Percentiles rank a stretch among this genome's conserved stretches.
These are phyloP conservation scores for Leptographium lundbergii DNA, from an alignment of 2,329 filamentous ascomycete species.

Conservation along the genomic window DNA sequence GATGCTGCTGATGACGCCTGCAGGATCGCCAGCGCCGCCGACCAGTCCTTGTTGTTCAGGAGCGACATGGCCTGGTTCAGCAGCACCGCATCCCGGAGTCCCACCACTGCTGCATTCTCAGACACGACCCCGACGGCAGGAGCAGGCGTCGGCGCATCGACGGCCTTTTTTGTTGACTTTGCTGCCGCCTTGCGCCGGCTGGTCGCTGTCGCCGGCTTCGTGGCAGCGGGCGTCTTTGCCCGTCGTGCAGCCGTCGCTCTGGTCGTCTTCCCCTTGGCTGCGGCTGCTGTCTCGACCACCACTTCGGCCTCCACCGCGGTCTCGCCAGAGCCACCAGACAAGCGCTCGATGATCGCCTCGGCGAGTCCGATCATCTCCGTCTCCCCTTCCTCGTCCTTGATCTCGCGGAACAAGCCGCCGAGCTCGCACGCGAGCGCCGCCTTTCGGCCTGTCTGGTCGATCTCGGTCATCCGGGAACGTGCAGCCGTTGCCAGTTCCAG, in stretches of 20 bases:
- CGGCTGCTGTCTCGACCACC: neutral
- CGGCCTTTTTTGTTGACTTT: constrained; percentile 14
- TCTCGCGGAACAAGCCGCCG: constrained; percentile 40
- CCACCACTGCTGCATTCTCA: constrained; percentile 15
- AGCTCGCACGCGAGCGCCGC: constrained; percentile 41
- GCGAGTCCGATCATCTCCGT: constrained; percentile 32
- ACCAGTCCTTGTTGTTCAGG: constrained; percentile 41
- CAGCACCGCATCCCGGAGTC: constrained; percentile 25
- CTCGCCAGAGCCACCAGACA: neutral
- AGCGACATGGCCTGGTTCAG: constrained; percentile 31
- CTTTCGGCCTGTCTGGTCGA: constrained; percentile 30
- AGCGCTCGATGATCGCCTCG: constrained; percentile 23
- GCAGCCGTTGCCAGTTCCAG: constrained; percentile 41
- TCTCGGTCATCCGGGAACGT: constrained; percentile 34
- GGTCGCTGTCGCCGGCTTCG: constrained; percentile 8
- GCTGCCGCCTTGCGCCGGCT: constrained; percentile 16
- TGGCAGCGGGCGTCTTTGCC: constrained; percentile 16
- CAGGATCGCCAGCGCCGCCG: constrained; percentile 43
- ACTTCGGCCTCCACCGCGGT: neutral
- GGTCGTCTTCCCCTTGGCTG: neutral
- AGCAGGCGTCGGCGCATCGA: constrained; percentile 2
- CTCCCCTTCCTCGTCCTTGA: constrained; percentile 31
- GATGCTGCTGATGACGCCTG: constrained; percentile 16
- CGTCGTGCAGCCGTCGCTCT: constrained; percentile 2
- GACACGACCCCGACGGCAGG: neutral